phyloP scores from a whole-genome alignment of 2,329 filamentous ascomycete genomes.

The Penicillium fuscoglaucum region DNA sequence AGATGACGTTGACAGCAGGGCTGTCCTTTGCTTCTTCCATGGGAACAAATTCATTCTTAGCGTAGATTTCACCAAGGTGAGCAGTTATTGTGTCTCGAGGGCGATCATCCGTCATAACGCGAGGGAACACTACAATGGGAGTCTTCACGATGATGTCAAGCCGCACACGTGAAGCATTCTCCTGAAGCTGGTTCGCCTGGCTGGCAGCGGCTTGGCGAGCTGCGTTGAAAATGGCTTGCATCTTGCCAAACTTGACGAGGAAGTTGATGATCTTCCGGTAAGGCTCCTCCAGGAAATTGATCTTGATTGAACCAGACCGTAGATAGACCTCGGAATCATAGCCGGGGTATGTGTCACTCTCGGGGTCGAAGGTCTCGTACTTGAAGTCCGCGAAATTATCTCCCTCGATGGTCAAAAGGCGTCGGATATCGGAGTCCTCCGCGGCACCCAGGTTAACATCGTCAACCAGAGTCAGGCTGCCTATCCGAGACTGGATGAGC shows the following conservation, averaged over 20 bases:
- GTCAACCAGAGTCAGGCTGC: constrained; percentile 84
- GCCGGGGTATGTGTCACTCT: constrained; percentile 77
- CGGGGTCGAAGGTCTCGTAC: constrained; percentile 89
- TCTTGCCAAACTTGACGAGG: constrained; percentile 97
- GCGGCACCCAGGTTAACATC: constrained; percentile 91
- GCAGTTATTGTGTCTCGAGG: constrained; percentile 83
- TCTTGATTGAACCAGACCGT: constrained; percentile 88
- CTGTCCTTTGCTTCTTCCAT: constrained; percentile 74
- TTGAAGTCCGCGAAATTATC: constrained; percentile 95
- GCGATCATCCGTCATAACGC: constrained; percentile 68
- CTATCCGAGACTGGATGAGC: constrained; percentile 81
- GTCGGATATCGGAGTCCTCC: constrained; percentile 74
- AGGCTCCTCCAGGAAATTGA: constrained; percentile 96
- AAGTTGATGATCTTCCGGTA: constrained; percentile 99
- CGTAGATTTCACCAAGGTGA: constrained; percentile 95
- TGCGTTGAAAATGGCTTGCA: constrained; percentile 98
- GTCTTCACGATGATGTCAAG: constrained; percentile 93
- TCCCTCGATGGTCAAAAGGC: constrained; percentile 91
- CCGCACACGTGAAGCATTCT: constrained; percentile 85
- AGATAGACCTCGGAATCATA: constrained; percentile 92
- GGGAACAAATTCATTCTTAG: constrained; percentile 86
- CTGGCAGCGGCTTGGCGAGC: constrained; percentile 91
- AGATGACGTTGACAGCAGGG: constrained; percentile 82
- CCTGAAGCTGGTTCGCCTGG: constrained; percentile 89
- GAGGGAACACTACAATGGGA: constrained; percentile 92